Evolutionary conservation across 345 rosid genomes (phyloP), one percentile per base, ranked within the genome.

Genomic region (Noccaea bulbosa): DNA sequence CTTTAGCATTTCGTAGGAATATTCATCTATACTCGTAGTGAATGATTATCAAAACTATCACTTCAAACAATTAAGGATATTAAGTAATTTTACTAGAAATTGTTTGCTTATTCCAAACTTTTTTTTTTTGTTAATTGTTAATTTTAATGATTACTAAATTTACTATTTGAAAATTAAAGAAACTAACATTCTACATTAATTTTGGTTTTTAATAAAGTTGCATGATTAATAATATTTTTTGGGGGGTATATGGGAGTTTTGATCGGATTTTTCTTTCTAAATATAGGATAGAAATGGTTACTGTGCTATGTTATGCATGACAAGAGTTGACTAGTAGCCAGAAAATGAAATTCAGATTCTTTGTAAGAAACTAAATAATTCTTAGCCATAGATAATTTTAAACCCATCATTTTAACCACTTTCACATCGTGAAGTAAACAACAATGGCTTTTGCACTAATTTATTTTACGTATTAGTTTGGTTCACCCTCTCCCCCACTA

Each of bases 401-500:
- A 55, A n/a, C n/a, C n/a, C n/a, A n/a, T 54, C 24, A 22, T 54
- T 53, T 52, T 49, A 24, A 55, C 70, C 51, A 64, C 58, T 72
- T 64, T 33, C 43, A 33, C 70, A 46, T 15, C 71, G 70, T 63
- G 65, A 64, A 64, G 70, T 64, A 72, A 63, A 45, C 64, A 64
- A 72, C 61, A 60, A 55, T 53, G 34, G 49, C 12, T 22, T 45
- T 37, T 34, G 37, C 51, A 41, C 20, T 8, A 11, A n/a, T 59
- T 60, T 59, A 43, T 35, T 35, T 74, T 51, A 54, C 73, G 73
- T 67, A 60, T 37, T 52, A 37, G 41, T 34, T 35, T 67, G 40
- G 69, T 67, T 74, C 73, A 74, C 77, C 61, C 77, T 38, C 30
- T 27, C 4, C 30, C 30, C 30, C 30, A 27, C 30, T 27, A 27